phyloP scores from a whole-genome alignment of 768 basidiomycete species.

The Leccinum arenicola region DNA sequence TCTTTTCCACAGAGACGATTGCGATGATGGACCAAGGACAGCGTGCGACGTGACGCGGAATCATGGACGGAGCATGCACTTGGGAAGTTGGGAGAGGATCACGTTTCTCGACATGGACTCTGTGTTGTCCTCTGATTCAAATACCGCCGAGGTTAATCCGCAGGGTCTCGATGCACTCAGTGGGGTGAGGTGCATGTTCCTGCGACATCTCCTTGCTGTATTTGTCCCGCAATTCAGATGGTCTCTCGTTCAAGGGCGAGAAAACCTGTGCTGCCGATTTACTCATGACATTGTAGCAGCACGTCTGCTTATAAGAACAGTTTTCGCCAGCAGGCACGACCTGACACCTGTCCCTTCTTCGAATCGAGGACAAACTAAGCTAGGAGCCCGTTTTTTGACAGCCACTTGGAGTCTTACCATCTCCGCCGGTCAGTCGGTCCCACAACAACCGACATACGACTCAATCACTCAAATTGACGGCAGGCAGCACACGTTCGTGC shows the following conservation, averaged over 20 bases:
- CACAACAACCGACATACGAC: not conserved
- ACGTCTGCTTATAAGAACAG: constrained; percentile 2
- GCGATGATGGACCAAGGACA: not conserved
- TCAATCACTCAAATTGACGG: not conserved
- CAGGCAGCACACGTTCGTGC: constrained; percentile 1
- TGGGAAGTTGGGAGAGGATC: too few species aligned
- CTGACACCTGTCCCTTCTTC: not conserved
- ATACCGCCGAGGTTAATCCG: not conserved
- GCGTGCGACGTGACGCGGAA: not conserved
- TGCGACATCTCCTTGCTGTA: not conserved
- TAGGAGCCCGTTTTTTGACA: not conserved
- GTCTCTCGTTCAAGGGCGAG: not conserved
- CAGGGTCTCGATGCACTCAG: not conserved
- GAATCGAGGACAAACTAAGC: too few species aligned
- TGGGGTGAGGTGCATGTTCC: not conserved
- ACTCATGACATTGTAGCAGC: constrained; percentile 1
- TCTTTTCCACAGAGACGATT: not conserved
- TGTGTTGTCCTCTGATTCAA: not conserved
- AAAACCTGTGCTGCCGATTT: not conserved
- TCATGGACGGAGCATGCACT: too few species aligned
- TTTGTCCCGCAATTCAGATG: not conserved
- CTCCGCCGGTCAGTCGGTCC: not conserved
- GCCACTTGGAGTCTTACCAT: not conserved
- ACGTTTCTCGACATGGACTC: too few species aligned
- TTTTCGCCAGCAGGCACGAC: not conserved